A percentile compares a stretch with the other conserved stretches of the same genome.
phyloP scores from a whole-genome alignment of 352 stramenopile species.

The Pythium myriotylum region DNA sequence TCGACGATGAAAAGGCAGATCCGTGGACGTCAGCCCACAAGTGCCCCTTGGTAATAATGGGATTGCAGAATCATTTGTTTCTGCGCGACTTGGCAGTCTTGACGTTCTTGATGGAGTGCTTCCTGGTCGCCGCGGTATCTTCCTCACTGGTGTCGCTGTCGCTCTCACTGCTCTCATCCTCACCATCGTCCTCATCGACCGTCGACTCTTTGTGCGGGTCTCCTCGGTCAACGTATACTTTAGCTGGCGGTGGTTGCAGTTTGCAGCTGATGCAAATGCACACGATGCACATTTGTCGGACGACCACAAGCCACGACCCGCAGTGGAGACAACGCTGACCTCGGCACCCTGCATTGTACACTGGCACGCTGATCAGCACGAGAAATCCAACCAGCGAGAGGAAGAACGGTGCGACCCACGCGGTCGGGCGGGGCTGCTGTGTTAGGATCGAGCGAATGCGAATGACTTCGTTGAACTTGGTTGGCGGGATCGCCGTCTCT shows the following conservation, averaged over 20 bases:
- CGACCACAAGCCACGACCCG: constrained; percentile 67
- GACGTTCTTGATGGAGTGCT: constrained; percentile 11
- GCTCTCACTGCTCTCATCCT: constrained; percentile 2
- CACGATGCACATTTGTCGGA: constrained; percentile 45
- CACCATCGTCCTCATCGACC: constrained; percentile 16
- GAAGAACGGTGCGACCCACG: constrained; percentile 41
- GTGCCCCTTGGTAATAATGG: not conserved
- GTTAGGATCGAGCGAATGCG: constrained; percentile 57
- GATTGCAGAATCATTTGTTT: not conserved
- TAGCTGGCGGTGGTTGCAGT: constrained; percentile 46
- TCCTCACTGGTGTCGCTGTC: constrained; percentile 5
- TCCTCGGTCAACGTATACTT: constrained; percentile 57
- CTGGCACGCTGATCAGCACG: constrained; percentile 39
- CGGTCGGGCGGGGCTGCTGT: constrained; percentile 22
- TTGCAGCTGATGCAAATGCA: constrained; percentile 67
- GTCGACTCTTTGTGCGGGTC: constrained; percentile 29
- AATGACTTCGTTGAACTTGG: constrained; percentile 57
- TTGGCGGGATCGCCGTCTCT: constrained; percentile 42
- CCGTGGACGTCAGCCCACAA: not conserved
- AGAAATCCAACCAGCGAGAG: constrained; percentile 23
- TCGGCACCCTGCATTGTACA: constrained; percentile 54
- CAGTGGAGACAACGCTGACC: constrained; percentile 65
- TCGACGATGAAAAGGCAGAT: constrained; percentile 35
- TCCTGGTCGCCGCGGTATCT: not conserved
- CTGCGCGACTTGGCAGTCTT: constrained; percentile 1